Percentiles rank a stretch among this genome's conserved stretches.
Evolutionary conservation across 2,329 filamentous ascomycete genomes (phyloP).

Genomic region (Sporothrix variecibatus): DNA sequence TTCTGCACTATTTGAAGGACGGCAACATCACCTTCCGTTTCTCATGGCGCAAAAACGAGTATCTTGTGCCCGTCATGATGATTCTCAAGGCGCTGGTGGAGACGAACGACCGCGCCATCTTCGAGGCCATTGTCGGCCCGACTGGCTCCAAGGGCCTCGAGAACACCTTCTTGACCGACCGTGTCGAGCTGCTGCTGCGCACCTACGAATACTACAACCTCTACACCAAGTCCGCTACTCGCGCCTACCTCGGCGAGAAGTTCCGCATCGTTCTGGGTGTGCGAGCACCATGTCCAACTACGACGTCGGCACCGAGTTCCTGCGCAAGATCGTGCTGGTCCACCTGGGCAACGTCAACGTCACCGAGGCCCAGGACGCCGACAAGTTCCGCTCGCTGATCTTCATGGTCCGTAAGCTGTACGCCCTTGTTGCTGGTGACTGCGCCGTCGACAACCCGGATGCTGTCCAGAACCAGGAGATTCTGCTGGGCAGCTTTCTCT

Average conservation of each 20-base stretch:
- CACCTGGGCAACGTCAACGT: slow-evolving; percentile 87
- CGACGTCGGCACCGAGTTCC: slow-evolving; percentile 86
- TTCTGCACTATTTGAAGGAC: slow-evolving; percentile 91
- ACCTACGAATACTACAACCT: slow-evolving; percentile 91
- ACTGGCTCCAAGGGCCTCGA: slow-evolving; percentile 74
- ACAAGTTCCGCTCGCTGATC: slow-evolving; percentile 91
- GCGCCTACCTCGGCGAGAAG: slow-evolving; percentile 85
- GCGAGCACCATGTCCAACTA: slow-evolving; percentile 79
- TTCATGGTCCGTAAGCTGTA: slow-evolving; percentile 98
- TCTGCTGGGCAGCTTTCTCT: slow-evolving; percentile 87
- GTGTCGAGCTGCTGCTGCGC: slow-evolving; percentile 85
- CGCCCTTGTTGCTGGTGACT: slow-evolving; percentile 87
- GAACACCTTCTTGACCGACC: slow-evolving; percentile 92
- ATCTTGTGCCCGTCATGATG: slow-evolving; percentile 95
- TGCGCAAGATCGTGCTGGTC: slow-evolving; percentile 85
- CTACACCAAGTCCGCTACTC: slow-evolving; percentile 78
- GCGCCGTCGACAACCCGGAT: slow-evolving; percentile 92
- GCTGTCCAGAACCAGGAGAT: slow-evolving; percentile 96
- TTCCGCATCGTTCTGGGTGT: slow-evolving; percentile 87
- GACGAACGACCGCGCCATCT: slow-evolving; percentile 95
- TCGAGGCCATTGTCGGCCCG: slow-evolving; percentile 84
- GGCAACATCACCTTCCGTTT: slow-evolving; percentile 97
- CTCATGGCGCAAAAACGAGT: slow-evolving; percentile 97
- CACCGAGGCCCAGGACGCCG: slow-evolving; percentile 77
- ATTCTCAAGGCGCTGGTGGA: slow-evolving; percentile 91